phyloP scores from a whole-genome alignment of 2,329 filamentous ascomycete species.

The Penicillium sp. region DNA sequence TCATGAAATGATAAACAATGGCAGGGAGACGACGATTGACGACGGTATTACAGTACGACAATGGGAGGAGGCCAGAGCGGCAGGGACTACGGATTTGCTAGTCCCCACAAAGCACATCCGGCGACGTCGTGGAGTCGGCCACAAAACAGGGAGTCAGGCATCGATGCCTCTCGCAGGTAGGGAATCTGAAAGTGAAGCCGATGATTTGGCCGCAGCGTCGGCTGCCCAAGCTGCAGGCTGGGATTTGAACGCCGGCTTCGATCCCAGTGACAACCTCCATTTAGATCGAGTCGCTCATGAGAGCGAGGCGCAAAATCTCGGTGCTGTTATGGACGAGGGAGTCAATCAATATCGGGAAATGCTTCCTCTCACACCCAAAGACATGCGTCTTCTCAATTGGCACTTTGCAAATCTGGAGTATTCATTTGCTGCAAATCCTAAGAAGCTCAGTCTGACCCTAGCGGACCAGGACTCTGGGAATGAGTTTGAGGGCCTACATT shows the following conservation, averaged over 20 bases:
- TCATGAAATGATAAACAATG: slow-evolving; percentile 71
- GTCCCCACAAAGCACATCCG: slow-evolving; percentile 40
- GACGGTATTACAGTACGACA: slow-evolving; percentile 66
- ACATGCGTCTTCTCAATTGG: slow-evolving; percentile 91
- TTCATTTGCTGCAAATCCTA: slow-evolving; percentile 85
- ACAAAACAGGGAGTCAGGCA: slow-evolving; percentile 43
- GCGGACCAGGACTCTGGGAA: slow-evolving; percentile 99
- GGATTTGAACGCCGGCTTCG: slow-evolving; percentile 60
- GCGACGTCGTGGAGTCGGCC: slow-evolving; percentile 41
- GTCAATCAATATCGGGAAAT: slow-evolving; percentile 79
- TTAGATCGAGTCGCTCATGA: slow-evolving; percentile 60
- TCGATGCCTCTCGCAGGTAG: slow-evolving; percentile 44
- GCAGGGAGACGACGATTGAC: slow-evolving; percentile 68
- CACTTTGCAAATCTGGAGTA: slow-evolving; percentile 98
- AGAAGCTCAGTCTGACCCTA: slow-evolving; percentile 76
- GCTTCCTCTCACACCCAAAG: slow-evolving; percentile 74
- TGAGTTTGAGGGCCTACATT: slow-evolving; percentile 92
- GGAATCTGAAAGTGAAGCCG: slow-evolving; percentile 57
- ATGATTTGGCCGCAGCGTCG: slow-evolving; percentile 65
- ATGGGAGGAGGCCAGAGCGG: slow-evolving; percentile 63
- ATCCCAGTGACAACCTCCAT: slow-evolving; percentile 62
- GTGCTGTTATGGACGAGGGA: slow-evolving; percentile 87
- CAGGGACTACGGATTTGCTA: slow-evolving; percentile 46
- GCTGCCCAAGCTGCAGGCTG: slow-evolving; percentile 80
- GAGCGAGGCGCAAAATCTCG: slow-evolving; percentile 65